Percentiles rank a stretch among this genome's conserved stretches.
Evolutionary conservation across 805 yeast species (phyloP).

Genomic region (Ogataea zsoltii): DNA sequence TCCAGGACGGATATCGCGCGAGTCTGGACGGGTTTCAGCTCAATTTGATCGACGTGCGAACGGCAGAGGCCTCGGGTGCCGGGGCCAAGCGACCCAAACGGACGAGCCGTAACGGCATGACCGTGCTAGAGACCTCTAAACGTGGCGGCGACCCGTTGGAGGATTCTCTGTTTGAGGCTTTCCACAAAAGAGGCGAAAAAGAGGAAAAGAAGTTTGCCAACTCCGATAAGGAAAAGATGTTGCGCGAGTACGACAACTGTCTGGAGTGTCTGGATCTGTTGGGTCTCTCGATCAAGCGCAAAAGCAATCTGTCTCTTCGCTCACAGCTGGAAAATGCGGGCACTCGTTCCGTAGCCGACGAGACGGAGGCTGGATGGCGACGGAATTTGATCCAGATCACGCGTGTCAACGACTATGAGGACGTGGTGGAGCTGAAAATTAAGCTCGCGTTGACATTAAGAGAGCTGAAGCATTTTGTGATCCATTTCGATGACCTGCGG

Average conservation of each 20-base stretch:
- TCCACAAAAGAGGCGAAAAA: conserved; percentile 61
- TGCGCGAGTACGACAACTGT: conserved; percentile 58
- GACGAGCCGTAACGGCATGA: not conserved
- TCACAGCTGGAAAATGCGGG: conserved; percentile 9
- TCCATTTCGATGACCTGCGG: conserved; percentile 42
- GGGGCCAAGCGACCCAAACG: conserved; percentile 6
- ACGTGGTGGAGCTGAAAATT: conserved; percentile 48
- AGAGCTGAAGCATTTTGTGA: conserved; percentile 43
- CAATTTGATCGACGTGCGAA: conserved; percentile 21
- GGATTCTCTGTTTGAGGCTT: conserved; percentile 43
- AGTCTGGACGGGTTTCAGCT: conserved; percentile 17
- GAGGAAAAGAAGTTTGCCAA: conserved; percentile 63
- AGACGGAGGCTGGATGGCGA: conserved; percentile 14
- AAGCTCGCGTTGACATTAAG: conserved; percentile 54
- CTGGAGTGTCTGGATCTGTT: conserved; percentile 44
- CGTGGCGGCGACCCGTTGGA: conserved; percentile 43
- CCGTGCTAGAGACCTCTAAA: not conserved
- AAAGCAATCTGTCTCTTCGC: conserved; percentile 7
- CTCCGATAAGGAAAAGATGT: conserved; percentile 53
- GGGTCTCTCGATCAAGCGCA: conserved; percentile 19
- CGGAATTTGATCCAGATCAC: conserved; percentile 28
- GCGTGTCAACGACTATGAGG: conserved; percentile 45
- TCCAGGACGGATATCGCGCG: conserved; percentile 11
- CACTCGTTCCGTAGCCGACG: not conserved
- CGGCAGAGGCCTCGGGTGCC: conserved; percentile 3